phyloP scores from a whole-genome alignment of 441 rosid species.

The Pelargonium fulgidum region DNA sequence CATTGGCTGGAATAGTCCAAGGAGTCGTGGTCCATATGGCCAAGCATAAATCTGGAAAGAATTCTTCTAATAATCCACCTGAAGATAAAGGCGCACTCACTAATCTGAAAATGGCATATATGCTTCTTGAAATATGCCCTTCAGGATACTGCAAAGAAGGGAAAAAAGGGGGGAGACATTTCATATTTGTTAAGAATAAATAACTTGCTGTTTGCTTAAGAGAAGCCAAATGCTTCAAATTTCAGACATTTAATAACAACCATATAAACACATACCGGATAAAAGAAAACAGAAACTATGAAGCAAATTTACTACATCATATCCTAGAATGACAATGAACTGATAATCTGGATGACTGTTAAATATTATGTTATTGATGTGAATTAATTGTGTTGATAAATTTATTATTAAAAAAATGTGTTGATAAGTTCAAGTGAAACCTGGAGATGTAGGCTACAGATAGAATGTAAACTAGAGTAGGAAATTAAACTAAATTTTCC shows the following conservation, averaged over 20 bases:
- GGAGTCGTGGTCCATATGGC: constrained; percentile 99
- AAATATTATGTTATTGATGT: too few species aligned
- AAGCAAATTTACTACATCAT: constrained; percentile 6
- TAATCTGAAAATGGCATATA: constrained; percentile 67
- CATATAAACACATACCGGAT: not conserved
- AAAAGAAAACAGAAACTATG: not conserved
- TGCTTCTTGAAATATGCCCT: constrained; percentile 89
- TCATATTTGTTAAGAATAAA: not conserved
- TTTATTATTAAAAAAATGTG: too few species aligned
- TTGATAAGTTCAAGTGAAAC: too few species aligned
- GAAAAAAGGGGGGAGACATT: not conserved
- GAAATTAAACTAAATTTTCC: too few species aligned
- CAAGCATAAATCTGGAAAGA: constrained; percentile 66
- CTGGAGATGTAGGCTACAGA: too few species aligned
- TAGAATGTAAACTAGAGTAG: too few species aligned
- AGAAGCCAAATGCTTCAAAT: not conserved
- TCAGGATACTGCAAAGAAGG: constrained; percentile 73
- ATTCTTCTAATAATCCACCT: constrained; percentile 46
- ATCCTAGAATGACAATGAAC: not conserved
- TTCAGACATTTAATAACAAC: not conserved
- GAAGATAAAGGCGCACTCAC: constrained; percentile 40
- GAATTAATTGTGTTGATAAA: too few species aligned
- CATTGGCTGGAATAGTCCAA: constrained; percentile 96
- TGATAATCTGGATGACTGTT: not conserved
- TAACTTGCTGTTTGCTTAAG: constrained; percentile 16